Evolutionary conservation across 148 eudicot species (phyloP).

Genomic region (Rhododendron mucronatum): DNA sequence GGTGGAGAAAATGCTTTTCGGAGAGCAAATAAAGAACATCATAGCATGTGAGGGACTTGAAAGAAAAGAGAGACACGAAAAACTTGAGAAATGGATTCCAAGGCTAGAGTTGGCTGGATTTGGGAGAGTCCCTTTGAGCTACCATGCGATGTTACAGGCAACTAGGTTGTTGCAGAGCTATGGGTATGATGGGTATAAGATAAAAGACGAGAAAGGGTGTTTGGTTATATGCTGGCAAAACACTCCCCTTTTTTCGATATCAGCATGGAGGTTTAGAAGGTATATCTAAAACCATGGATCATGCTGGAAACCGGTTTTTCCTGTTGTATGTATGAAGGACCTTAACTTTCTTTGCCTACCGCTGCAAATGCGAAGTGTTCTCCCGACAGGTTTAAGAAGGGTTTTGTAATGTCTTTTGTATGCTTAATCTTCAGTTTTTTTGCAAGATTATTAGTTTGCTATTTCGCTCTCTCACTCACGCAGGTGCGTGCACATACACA

Average conservation of each 20-base stretch:
- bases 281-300: constrained; percentile 18
- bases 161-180: constrained; percentile 47
- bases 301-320: neutral
- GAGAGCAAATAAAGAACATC: constrained; percentile 70
- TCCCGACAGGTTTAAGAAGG: neutral
- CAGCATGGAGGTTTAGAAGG: constrained; percentile 60
- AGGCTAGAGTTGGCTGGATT: constrained; percentile 62
- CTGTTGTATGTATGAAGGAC: neutral
- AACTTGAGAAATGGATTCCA: constrained; percentile 62
- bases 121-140: constrained; percentile 42
- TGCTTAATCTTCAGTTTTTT: neutral
- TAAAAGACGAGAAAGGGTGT: constrained; percentile 49
- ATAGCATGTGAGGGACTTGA: constrained; percentile 65
- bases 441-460: neutral
- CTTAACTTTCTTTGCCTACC: neutral
- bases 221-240: constrained; percentile 61
- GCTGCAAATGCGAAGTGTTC: neutral
- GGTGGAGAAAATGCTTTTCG: constrained; percentile 64
- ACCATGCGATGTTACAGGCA: constrained; percentile 39
- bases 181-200: constrained; percentile 45
- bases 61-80: constrained; percentile 64
- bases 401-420: neutral
- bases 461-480: neutral
- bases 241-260: constrained; percentile 53
- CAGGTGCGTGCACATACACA: neutral